These are phyloP conservation scores for Thelephora terrestris DNA, from an alignment of 1,284 basidiomycete species.

Conservation along the genomic window DNA sequence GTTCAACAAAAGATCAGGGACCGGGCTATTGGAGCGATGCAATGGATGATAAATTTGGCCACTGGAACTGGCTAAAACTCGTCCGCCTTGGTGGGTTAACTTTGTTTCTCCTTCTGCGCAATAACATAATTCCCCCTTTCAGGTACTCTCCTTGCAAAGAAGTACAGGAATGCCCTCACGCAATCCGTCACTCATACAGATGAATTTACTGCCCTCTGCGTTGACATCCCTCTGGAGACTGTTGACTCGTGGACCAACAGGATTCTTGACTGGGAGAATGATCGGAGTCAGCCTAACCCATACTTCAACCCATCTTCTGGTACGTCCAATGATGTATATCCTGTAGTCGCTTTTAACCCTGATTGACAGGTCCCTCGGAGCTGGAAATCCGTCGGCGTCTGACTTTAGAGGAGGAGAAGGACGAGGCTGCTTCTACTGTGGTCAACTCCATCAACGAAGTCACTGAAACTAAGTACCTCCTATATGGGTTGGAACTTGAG, in stretches of 20 bases:
- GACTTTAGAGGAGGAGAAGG: too few species aligned
- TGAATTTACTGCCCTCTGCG: too few species aligned
- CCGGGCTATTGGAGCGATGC: conserved; percentile 7
- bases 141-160: too few species aligned
- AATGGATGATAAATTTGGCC: conserved; percentile 9
- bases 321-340: background rate
- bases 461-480: conserved; percentile 2
- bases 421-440: too few species aligned
- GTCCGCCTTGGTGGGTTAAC: conserved; percentile 3
- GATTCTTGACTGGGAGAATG: conserved; percentile 6
- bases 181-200: background rate
- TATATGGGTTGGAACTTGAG: conserved; percentile 9
- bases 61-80: conserved; percentile 11
- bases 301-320: too few species aligned
- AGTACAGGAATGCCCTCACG: background rate
- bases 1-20: conserved; percentile 9
- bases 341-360: background rate
- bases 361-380: too few species aligned
- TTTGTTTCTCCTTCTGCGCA: too few species aligned
- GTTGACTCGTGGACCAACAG: background rate
- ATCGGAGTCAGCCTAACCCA: background rate
- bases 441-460: conserved; percentile 4
- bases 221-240: too few species aligned
- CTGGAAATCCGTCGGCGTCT: too few species aligned
- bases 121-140: too few species aligned